These are phyloP conservation scores for Geotrichum restrictum DNA, from an alignment of 1,139 yeast genomes.

Conservation along the genomic window DNA sequence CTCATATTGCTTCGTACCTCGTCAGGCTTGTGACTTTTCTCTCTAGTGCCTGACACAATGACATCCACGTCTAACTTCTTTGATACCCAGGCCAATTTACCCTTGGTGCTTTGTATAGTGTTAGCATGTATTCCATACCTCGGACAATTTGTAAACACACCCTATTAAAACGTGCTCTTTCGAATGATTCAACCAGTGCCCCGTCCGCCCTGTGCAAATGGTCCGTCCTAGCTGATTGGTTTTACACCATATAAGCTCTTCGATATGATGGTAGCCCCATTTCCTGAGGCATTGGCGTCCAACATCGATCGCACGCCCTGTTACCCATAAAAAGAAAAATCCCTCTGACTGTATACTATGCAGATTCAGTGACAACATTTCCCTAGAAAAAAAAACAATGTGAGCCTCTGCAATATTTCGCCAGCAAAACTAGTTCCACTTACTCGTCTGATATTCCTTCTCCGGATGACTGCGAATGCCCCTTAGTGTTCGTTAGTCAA, in stretches of 20 bases:
- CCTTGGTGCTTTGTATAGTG: slow-evolving; percentile 50
- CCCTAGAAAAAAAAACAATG: slow-evolving; percentile 34
- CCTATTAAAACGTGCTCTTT: slow-evolving; percentile 89
- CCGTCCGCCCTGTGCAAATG: slow-evolving; percentile 91
- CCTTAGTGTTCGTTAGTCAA: slow-evolving; percentile 18
- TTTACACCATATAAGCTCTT: slow-evolving; percentile 87
- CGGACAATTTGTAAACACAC: slow-evolving; percentile 28
- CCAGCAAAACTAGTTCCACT: slow-evolving; percentile 16
- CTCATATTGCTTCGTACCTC: slow-evolving; percentile 44
- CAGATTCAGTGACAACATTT: slow-evolving; percentile 62
- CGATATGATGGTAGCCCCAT: slow-evolving; percentile 79
- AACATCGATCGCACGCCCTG: slow-evolving; percentile 85
- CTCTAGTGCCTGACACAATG: slow-evolving; percentile 78
- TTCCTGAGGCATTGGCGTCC: slow-evolving; percentile 70
- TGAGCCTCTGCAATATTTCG: not conserved
- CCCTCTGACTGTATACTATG: slow-evolving; percentile 77
- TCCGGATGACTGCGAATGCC: slow-evolving; percentile 50
- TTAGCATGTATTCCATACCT: not conserved
- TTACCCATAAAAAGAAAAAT: slow-evolving; percentile 80
- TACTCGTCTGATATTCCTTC: slow-evolving; percentile 43
- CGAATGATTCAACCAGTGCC: slow-evolving; percentile 95
- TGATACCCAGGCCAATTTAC: slow-evolving; percentile 71
- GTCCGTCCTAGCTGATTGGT: slow-evolving; percentile 83
- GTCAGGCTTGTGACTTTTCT: slow-evolving; percentile 87
- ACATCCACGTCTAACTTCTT: slow-evolving; percentile 66